Conservation (phyloP, 2,329 filamentous ascomycete genomes). For the Scedosporium boydii region DNA sequence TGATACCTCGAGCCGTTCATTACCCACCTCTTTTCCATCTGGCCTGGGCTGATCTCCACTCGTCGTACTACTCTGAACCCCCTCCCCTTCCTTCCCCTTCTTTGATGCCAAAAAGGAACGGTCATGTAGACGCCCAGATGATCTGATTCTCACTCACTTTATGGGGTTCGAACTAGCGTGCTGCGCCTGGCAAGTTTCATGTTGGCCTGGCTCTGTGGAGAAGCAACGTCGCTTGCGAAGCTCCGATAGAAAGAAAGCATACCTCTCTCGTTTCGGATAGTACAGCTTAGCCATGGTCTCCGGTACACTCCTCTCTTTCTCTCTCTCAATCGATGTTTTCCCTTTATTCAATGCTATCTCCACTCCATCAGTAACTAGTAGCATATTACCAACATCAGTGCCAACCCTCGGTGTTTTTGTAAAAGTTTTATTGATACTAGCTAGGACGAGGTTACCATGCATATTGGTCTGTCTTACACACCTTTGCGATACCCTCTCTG, state of each 20-base stretch:
- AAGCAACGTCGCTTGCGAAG: not conserved
- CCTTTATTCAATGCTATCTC: too few relatives aligned
- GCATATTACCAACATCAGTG: too few relatives aligned
- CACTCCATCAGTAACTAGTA: too few relatives aligned
- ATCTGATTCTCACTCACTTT: not conserved
- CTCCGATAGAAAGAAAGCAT: not conserved
- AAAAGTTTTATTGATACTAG: too few relatives aligned
- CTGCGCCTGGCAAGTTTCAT: conserved; percentile 1
- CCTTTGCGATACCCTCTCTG: not conserved
- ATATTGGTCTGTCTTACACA: not conserved
- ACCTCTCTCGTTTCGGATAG: not conserved
- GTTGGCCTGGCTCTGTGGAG: not conserved
- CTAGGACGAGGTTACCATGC: too few relatives aligned
- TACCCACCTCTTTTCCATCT: not conserved
- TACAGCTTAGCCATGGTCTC: too few relatives aligned
- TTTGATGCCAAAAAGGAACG: not conserved
- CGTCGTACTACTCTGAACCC: not conserved
- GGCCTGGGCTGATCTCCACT: not conserved
- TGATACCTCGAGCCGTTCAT: not conserved
- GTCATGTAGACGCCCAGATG: not conserved
- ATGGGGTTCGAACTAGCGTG: not conserved
- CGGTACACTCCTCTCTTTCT: not conserved
- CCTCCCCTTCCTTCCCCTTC: not conserved
- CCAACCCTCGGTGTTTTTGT: too few relatives aligned
- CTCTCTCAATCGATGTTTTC: not conserved